Conservation (phyloP, 2,329 filamentous ascomycete genomes). For the Penicillium sp. region DNA sequence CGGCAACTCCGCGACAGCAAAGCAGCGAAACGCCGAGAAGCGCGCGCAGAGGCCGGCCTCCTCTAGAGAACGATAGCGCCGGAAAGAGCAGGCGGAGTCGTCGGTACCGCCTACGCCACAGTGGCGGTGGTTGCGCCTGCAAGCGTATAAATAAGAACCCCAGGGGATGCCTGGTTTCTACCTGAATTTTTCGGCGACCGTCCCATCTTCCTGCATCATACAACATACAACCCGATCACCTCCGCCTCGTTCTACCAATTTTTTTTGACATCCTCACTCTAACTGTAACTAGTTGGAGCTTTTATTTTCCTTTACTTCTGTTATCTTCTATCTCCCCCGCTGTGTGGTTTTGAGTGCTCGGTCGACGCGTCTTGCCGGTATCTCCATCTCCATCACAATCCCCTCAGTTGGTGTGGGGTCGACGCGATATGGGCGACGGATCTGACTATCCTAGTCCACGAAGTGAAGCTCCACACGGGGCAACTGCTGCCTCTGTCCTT, state of each 20-base stretch:
- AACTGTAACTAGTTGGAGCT: neutral
- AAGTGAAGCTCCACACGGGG: constrained; percentile 42
- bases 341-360: constrained; percentile 11
- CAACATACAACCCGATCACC: neutral
- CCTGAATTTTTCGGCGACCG: neutral
- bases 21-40: too few species aligned
- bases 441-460: constrained; percentile 45
- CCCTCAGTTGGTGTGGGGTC: constrained; percentile 32
- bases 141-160: neutral
- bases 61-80: too few species aligned
- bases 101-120: neutral
- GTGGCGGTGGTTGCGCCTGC: neutral
- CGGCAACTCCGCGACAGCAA: too few species aligned
- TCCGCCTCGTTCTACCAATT: neutral
- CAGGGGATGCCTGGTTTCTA: neutral
- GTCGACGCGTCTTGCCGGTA: constrained; percentile 25
- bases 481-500: constrained; percentile 33
- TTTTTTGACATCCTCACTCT: neutral
- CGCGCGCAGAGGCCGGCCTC: too few species aligned
- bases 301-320: neutral
- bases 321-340: neutral
- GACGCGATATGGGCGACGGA: constrained; percentile 37
- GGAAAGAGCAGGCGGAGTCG: too few species aligned
- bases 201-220: neutral
- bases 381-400: constrained; percentile 16